A percentile compares a stretch with the other conserved stretches of the same genome.
These are phyloP conservation scores for Adansonia grandidieri DNA, from an alignment of 441 rosid genomes.

Conservation along the genomic window DNA sequence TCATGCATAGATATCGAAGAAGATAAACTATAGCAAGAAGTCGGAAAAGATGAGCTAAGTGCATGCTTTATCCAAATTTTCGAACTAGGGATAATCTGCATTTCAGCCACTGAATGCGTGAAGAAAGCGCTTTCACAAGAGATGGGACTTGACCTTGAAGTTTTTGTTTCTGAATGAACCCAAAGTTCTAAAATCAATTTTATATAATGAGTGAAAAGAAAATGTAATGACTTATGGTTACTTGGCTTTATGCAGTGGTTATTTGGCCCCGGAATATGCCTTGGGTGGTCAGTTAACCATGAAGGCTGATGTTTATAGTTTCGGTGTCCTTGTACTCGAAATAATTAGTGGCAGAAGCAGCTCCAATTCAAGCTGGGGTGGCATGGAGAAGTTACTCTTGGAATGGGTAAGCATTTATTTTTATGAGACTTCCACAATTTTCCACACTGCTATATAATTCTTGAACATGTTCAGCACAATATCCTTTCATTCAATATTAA, in stretches of 20 bases:
- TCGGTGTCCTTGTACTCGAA: slow-evolving; percentile 64
- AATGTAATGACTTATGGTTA: background rate
- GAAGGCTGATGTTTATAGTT: slow-evolving; percentile 78
- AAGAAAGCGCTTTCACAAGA: background rate
- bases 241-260: slow-evolving; percentile 58
- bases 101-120: background rate
- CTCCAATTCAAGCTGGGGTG: slow-evolving; percentile 48
- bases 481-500: background rate
- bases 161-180: background rate
- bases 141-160: background rate
- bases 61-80: background rate
- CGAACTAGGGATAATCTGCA: background rate
- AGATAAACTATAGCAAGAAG: background rate
- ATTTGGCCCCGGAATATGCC: slow-evolving; percentile 77
- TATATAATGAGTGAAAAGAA: background rate
- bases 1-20: background rate
- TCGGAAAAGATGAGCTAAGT: background rate
- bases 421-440: background rate
- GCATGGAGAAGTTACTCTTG: slow-evolving; percentile 45
- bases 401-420: slow-evolving; percentile 46
- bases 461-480: background rate
- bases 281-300: slow-evolving; percentile 64
- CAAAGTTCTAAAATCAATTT: background rate
- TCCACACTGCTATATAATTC: background rate
- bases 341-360: slow-evolving; percentile 61